These are phyloP conservation scores for Pestalotiopsis sp. DNA, from an alignment of 2,329 filamentous ascomycete species.

Conservation along the genomic window DNA sequence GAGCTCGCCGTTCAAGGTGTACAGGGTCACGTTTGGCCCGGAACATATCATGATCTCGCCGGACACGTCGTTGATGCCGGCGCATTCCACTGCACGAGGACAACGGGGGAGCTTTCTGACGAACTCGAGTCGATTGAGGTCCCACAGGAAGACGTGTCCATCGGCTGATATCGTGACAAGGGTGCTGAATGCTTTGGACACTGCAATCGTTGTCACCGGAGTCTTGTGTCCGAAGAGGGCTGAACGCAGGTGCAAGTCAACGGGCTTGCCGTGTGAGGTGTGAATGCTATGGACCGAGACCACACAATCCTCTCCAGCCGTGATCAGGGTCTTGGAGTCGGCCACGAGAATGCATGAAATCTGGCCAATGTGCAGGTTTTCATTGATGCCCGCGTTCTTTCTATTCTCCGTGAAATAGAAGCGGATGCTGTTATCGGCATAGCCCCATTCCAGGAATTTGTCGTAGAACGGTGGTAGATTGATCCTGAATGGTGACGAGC, in stretches of 20 bases:
- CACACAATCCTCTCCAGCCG: slow-evolving; percentile 89
- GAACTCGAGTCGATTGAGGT: slow-evolving; percentile 87
- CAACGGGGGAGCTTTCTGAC: slow-evolving; percentile 71
- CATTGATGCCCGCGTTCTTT: slow-evolving; percentile 83
- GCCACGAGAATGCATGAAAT: slow-evolving; percentile 83
- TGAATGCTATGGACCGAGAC: slow-evolving; percentile 81
- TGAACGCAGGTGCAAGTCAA: slow-evolving; percentile 78
- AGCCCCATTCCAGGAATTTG: slow-evolving; percentile 95
- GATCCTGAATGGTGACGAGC: slow-evolving; percentile 80
- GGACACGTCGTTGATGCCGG: slow-evolving; percentile 85
- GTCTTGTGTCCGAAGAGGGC: slow-evolving; percentile 90
- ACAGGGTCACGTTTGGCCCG: slow-evolving; percentile 74
- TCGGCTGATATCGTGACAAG: slow-evolving; percentile 83
- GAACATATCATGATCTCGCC: slow-evolving; percentile 88
- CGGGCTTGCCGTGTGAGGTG: slow-evolving; percentile 64
- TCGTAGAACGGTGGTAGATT: slow-evolving; percentile 87
- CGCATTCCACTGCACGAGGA: slow-evolving; percentile 65
- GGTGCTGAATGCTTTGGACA: slow-evolving; percentile 86
- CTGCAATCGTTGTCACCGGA: slow-evolving; percentile 79
- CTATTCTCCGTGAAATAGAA: slow-evolving; percentile 87
- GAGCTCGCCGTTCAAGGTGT: slow-evolving; percentile 84
- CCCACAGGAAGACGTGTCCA: slow-evolving; percentile 88
- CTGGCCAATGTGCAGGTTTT: slow-evolving; percentile 91
- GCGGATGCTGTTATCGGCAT: slow-evolving; percentile 87
- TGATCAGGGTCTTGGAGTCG: slow-evolving; percentile 88